Conservation (phyloP, 371 early-diverging fungal species). For the Circinella minor region DNA sequence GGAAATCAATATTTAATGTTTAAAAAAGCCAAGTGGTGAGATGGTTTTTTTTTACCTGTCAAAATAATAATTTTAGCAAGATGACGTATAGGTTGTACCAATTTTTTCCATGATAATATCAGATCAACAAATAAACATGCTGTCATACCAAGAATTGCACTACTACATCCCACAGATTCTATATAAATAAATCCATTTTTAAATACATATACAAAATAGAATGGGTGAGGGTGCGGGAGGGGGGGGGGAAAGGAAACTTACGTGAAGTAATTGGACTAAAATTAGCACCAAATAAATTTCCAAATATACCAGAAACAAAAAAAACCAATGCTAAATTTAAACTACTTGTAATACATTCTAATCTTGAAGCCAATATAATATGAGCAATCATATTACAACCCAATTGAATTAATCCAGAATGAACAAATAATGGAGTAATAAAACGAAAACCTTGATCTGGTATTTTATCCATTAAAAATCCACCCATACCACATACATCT, state of each 20-base stretch:
- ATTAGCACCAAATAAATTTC: conserved; percentile 57
- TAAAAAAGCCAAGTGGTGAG: no score
- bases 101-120: conserved; percentile 67
- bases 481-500: conserved; percentile 55
- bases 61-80: conserved; percentile 50
- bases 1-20: no score
- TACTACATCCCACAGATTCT: conserved; percentile 74
- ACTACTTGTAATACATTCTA: conserved; percentile 75
- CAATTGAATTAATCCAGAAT: conserved; percentile 77
- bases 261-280: conserved; percentile 53
- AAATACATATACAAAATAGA: not conserved
- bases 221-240: no score
- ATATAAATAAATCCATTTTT: not conserved
- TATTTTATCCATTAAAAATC: conserved; percentile 25
- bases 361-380: conserved; percentile 56
- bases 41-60: no score
- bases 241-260: conserved; percentile 21
- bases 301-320: conserved; percentile 57
- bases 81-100: conserved; percentile 65
- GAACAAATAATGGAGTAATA: conserved; percentile 75
- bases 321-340: conserved; percentile 67
- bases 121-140: conserved; percentile 74
- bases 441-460: conserved; percentile 79
- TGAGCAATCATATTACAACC: conserved; percentile 67
- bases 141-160: conserved; percentile 72